Base-by-base conservation (phyloP, 73 alveolate species). In the Paramecium sonneborni region DNA sequence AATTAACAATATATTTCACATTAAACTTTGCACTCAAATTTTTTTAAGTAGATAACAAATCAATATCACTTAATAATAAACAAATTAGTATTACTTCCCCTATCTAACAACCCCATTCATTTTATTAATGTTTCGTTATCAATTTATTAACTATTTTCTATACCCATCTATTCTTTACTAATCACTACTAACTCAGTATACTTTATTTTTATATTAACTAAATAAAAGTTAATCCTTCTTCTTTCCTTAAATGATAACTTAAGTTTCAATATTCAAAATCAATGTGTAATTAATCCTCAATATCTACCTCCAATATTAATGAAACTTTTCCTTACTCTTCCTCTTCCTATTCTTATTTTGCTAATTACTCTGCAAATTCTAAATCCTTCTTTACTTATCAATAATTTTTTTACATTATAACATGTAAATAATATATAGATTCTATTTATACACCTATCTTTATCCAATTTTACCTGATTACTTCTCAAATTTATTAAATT, bases 151-250 rank as follows among this genome's bases (percentile, higher is more conserved):
- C n/a, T 44, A 1, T 20, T 4, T 58, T 85, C 72, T 70, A 23
- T 43, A 43, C 96, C 84, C 18, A 85, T 68, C 38, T 96, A 96
- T 84, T 95, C 99, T 93, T 97, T 96, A 68, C 99, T 93, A 26
- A 99, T 96, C 68, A 99, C 97, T 43, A 95, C 97, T 44, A 99
- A 96, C 95, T 99, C 99, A 99, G 98, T 98, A 93, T 98, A 98
- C 96, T 99, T 99, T 91, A 99, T 97, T 96, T 98, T 99, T 93
- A 99, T 98, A 41, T 99, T 93, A 82, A 98, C 99, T 88, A 97
- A 95, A 92, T 97, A 96, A 95, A 99, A 99, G 85, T 97, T 82
- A 26, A 96, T 99, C 93, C 96, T 99, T 85, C 99, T 99, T 56
- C 96, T 88, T 99, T 99, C 95, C 97, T 99, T 92, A 99, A 52